Evolutionary conservation across 1,139 yeast species (phyloP).

Genomic region (Eremothecium gossypii): DNA sequence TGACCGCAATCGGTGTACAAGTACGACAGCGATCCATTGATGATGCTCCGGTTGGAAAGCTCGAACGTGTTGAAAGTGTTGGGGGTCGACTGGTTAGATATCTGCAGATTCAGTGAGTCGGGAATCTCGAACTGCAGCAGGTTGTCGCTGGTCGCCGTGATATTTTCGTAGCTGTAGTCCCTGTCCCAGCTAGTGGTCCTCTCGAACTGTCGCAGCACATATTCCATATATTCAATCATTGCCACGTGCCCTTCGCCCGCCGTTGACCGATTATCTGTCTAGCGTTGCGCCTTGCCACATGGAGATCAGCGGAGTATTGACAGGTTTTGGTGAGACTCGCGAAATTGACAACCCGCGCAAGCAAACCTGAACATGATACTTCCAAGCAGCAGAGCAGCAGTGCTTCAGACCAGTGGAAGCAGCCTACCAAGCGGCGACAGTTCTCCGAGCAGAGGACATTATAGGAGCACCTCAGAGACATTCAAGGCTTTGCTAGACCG

Average conservation of each 20-base stretch:
- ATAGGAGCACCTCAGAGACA: too few relatives aligned
- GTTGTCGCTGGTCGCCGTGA: constrained; percentile 56
- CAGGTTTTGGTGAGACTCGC: neutral
- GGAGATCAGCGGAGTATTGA: neutral
- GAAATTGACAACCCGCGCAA: neutral
- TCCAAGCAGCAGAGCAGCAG: too few relatives aligned
- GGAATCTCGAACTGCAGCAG: constrained; percentile 73
- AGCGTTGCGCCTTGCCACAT: neutral
- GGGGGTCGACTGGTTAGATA: constrained; percentile 64
- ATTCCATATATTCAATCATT: constrained; percentile 83
- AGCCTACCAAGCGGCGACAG: too few relatives aligned
- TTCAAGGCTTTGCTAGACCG: too few relatives aligned
- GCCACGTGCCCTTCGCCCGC: neutral
- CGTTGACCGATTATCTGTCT: neutral
- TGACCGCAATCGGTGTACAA: constrained; percentile 56
- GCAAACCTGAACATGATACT: neutral
- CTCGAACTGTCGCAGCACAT: constrained; percentile 64
- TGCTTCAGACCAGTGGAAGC: too few relatives aligned
- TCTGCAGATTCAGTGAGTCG: constrained; percentile 52
- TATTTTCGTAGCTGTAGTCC: constrained; percentile 65
- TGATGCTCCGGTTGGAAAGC: constrained; percentile 54
- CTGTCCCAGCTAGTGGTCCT: constrained; percentile 65
- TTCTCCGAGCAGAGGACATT: too few relatives aligned
- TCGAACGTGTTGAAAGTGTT: constrained; percentile 70
- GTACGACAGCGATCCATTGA: constrained; percentile 81